These are phyloP conservation scores for Jackrogersella minutella DNA, from an alignment of 495 filamentous ascomycete genomes.

Conservation along the genomic window DNA sequence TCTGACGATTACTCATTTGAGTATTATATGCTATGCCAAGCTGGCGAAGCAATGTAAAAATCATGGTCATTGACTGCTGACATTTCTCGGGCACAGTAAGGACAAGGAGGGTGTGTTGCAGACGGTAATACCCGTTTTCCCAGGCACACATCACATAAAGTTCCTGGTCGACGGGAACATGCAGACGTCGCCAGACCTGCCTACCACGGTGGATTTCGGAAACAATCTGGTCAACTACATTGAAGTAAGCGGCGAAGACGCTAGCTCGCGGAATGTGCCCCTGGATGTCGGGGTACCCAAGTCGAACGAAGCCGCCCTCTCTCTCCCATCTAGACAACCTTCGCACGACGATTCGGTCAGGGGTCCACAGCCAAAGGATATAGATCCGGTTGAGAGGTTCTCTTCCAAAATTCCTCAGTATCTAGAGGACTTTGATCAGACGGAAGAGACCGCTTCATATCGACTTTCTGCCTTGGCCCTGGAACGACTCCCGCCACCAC, in stretches of 20 bases:
- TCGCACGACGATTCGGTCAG: slow-evolving; percentile 53
- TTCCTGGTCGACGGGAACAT: slow-evolving; percentile 96
- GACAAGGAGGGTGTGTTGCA: slow-evolving; percentile 68
- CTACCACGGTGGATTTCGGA: slow-evolving; percentile 95
- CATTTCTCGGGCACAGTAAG: slow-evolving; percentile 50
- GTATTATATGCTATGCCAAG: neutral
- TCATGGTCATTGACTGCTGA: slow-evolving; percentile 12
- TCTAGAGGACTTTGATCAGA: slow-evolving; percentile 82
- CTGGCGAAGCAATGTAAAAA: neutral
- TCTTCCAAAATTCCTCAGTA: slow-evolving; percentile 78
- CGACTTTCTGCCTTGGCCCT: slow-evolving; percentile 72
- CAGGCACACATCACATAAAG: slow-evolving; percentile 94
- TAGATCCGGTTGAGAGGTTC: slow-evolving; percentile 59
- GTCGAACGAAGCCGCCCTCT: slow-evolving; percentile 40
- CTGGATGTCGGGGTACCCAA: slow-evolving; percentile 40
- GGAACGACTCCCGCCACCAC: slow-evolving; percentile 80
- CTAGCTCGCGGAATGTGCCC: slow-evolving; percentile 43
- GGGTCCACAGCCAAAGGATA: slow-evolving; percentile 50
- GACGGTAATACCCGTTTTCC: slow-evolving; percentile 79
- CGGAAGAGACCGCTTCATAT: slow-evolving; percentile 76
- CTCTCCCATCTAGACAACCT: slow-evolving; percentile 46
- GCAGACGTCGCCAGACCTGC: slow-evolving; percentile 82
- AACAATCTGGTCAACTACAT: slow-evolving; percentile 98
- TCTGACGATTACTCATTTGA: neutral
- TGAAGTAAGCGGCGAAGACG: slow-evolving; percentile 84